Evolutionary conservation across 1,284 basidiomycete genomes (phyloP).

Genomic region (Xerocomus nothofagi): DNA sequence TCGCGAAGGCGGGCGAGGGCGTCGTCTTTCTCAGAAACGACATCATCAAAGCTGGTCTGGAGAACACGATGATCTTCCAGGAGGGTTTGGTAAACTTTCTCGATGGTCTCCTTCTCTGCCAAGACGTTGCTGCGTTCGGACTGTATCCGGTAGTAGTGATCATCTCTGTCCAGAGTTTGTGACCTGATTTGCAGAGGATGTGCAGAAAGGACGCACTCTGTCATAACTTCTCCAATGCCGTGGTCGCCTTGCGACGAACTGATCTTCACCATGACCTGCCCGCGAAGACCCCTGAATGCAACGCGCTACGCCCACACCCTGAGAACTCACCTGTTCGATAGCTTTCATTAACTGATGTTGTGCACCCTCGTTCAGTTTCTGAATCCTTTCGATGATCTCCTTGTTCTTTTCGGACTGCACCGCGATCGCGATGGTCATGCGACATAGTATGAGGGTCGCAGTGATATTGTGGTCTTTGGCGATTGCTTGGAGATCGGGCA

Average conservation of each 20-base stretch:
- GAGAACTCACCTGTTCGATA: constrained; percentile 70
- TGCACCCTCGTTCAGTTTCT: constrained; percentile 72
- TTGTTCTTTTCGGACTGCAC: constrained; percentile 88
- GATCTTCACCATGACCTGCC: constrained; percentile 74
- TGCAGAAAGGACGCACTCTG: constrained; percentile 55
- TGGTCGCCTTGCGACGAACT: constrained; percentile 43
- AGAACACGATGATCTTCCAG: constrained; percentile 76
- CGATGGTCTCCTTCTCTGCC: constrained; percentile 76
- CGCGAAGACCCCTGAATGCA: constrained; percentile 1
- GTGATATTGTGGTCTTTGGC: constrained; percentile 69
- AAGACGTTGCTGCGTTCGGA: constrained; percentile 73
- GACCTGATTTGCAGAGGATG: constrained; percentile 11
- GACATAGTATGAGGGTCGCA: constrained; percentile 76
- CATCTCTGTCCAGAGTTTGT: constrained; percentile 53
- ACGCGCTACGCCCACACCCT: neutral
- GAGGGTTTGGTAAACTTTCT: constrained; percentile 73
- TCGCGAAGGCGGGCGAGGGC: constrained; percentile 56
- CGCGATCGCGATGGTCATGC: constrained; percentile 88
- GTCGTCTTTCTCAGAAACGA: constrained; percentile 72
- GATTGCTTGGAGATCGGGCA: constrained; percentile 79
- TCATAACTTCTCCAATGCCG: constrained; percentile 59
- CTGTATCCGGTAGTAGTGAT: constrained; percentile 83
- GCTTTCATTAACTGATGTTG: constrained; percentile 86
- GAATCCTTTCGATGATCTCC: constrained; percentile 83
- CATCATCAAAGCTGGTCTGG: constrained; percentile 71